These are phyloP conservation scores for Alopecurus myosuroides DNA, from an alignment of 176 grass and related monocot genomes.

Conservation along the genomic window DNA sequence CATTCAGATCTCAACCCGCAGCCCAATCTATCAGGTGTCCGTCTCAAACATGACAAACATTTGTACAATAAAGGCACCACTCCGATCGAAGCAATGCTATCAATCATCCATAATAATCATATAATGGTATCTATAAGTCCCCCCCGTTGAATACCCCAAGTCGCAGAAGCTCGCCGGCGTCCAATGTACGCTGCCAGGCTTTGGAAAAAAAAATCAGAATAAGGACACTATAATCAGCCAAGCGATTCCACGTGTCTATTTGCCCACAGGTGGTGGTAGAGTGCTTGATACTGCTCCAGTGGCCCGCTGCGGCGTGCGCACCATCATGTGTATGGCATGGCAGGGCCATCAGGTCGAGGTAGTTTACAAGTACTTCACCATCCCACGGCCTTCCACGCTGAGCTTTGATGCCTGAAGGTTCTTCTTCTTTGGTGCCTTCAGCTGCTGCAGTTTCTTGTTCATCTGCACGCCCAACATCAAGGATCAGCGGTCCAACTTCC, in stretches of 20 bases:
- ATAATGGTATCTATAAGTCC: not conserved
- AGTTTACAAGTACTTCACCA: constrained; percentile 86
- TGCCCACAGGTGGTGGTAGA: not conserved
- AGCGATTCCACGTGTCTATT: constrained; percentile 17
- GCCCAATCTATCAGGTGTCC: too few relatives aligned
- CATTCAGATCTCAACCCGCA: too few relatives aligned
- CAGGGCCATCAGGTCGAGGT: too few relatives aligned
- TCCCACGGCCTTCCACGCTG: constrained; percentile 90
- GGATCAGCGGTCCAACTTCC: not conserved
- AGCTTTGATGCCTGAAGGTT: constrained; percentile 92
- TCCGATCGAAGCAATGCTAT: not conserved
- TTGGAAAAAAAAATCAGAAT: constrained; percentile 28
- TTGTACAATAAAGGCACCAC: constrained; percentile 27
- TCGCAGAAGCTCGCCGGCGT: not conserved
- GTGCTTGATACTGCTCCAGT: constrained; percentile 1
- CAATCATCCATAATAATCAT: not conserved
- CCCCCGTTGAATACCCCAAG: not conserved
- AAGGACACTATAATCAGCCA: constrained; percentile 10
- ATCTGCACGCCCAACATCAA: constrained; percentile 48
- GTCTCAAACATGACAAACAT: constrained; percentile 13
- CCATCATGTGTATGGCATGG: too few relatives aligned
- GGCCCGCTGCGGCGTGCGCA: not conserved
- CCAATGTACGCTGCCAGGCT: constrained; percentile 18
- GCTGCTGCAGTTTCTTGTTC: constrained; percentile 89
- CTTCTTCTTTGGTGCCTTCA: constrained; percentile 92